Evolutionary conservation across 2,329 filamentous ascomycete genomes (phyloP).

Genomic region (Aspergillus quadrilineatus): DNA sequence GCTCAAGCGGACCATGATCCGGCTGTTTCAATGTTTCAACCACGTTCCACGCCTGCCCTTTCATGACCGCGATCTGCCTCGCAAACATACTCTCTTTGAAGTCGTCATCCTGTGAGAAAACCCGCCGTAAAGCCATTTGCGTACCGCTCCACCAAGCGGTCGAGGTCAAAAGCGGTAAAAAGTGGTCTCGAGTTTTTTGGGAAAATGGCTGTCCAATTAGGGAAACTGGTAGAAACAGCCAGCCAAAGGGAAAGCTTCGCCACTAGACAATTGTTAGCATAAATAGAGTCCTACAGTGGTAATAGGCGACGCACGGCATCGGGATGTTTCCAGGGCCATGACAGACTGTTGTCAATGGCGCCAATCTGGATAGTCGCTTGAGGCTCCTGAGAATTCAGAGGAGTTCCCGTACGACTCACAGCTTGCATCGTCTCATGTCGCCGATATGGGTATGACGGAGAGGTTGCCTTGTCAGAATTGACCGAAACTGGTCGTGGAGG

Average conservation of each 20-base stretch:
- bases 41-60: constrained; percentile 98
- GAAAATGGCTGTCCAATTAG: constrained; percentile 96
- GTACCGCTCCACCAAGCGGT: constrained; percentile 97
- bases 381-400: constrained; percentile 44
- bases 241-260: constrained; percentile 93
- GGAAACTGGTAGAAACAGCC: constrained; percentile 95
- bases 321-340: constrained; percentile 98
- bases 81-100: constrained; percentile 99
- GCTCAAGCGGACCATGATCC: constrained; percentile 89
- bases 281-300: neutral
- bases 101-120: constrained; percentile 90
- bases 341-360: constrained; percentile 95
- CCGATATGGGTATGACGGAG: constrained; percentile 65
- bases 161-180: constrained; percentile 91
- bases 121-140: constrained; percentile 75
- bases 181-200: constrained; percentile 88
- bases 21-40: constrained; percentile 92
- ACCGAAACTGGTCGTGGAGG: constrained; percentile 62
- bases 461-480: constrained; percentile 42
- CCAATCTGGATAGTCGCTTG: constrained; percentile 71
- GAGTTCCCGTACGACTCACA: constrained; percentile 57
- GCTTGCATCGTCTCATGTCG: constrained; percentile 83
- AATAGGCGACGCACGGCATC: constrained; percentile 64
- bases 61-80: constrained; percentile 98
- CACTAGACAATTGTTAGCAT: constrained; percentile 47